These are phyloP conservation scores for Lolium multiflorum DNA, from an alignment of 176 grass and related monocot species.

Conservation along the genomic window DNA sequence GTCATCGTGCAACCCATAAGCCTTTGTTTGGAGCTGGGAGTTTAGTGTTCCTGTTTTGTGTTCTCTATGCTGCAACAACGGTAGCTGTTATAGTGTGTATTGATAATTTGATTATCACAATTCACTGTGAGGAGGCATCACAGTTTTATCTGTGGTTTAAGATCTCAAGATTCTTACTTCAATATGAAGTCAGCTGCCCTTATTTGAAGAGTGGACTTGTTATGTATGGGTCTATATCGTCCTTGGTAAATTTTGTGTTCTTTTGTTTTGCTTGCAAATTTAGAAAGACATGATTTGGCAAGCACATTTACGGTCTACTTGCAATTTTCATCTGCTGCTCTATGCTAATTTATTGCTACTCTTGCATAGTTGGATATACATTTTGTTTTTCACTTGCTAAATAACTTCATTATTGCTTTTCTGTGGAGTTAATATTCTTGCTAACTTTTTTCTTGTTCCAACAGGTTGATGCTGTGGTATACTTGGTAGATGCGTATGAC, in stretches of 20 bases:
- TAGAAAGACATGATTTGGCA: neutral
- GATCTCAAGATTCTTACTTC: neutral
- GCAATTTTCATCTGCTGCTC: constrained; percentile 1
- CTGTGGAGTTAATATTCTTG: neutral
- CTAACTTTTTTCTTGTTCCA: constrained; percentile 16
- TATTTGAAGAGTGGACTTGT: neutral
- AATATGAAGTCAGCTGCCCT: neutral
- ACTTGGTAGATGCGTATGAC: constrained; percentile 79
- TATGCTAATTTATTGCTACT: neutral
- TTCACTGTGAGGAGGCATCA: neutral
- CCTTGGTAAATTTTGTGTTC: neutral
- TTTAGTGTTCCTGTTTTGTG: constrained; percentile 1
- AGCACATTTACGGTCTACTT: neutral
- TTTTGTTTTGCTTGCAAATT: neutral
- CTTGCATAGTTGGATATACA: neutral
- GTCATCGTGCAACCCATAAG: neutral
- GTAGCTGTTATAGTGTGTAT: constrained; percentile 3
- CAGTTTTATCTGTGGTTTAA: neutral
- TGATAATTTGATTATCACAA: neutral
- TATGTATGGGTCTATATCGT: neutral
- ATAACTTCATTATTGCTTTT: neutral
- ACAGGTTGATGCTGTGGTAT: constrained; percentile 85
- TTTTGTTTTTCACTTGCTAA: neutral
- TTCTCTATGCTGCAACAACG: neutral
- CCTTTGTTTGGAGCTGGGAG: neutral